Conservation (phyloP, 805 yeast genomes). For the Candida succiphila region DNA sequence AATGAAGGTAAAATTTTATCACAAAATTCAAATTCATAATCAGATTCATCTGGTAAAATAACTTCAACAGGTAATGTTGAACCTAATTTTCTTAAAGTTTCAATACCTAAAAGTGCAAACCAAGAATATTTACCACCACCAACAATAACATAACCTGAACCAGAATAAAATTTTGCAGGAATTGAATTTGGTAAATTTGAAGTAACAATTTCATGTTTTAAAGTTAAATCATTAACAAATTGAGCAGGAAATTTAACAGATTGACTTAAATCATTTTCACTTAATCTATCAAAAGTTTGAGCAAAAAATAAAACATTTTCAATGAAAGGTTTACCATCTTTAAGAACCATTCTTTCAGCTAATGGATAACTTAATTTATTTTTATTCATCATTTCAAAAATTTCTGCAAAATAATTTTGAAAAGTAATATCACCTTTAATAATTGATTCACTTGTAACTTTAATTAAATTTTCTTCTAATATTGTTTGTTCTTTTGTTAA, state of each 20-base stretch:
- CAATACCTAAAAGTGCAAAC: conserved; percentile 55
- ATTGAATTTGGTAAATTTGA: conserved; percentile 16
- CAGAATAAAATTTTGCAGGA: conserved; percentile 19
- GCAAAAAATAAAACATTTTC: conserved; percentile 20
- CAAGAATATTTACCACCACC: conserved; percentile 79
- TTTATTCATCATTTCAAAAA: conserved; percentile 18
- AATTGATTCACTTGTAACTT: conserved; percentile 18
- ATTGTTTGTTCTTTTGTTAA: conserved; percentile 15
- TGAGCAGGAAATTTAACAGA: conserved; percentile 21
- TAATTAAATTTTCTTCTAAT: conserved; percentile 16
- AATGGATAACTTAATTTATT: conserved; percentile 22
- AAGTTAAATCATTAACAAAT: conserved; percentile 21
- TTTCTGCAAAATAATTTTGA: conserved; percentile 21
- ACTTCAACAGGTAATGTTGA: conserved; percentile 74
- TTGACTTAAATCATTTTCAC: conserved; percentile 16
- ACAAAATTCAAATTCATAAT: conserved; percentile 67
- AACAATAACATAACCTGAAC: conserved; percentile 53
- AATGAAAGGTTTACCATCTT: conserved; percentile 23
- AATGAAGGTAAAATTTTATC: conserved; percentile 48
- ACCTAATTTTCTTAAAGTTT: conserved; percentile 55
- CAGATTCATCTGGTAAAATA: conserved; percentile 59
- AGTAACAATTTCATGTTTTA: conserved; percentile 22
- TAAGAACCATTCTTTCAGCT: conserved; percentile 17
- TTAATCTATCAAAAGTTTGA: conserved; percentile 15
- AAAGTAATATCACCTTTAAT: conserved; percentile 22